Conservation (phyloP, 371 early-diverging fungal species). For the Mortierella sp. region DNA sequence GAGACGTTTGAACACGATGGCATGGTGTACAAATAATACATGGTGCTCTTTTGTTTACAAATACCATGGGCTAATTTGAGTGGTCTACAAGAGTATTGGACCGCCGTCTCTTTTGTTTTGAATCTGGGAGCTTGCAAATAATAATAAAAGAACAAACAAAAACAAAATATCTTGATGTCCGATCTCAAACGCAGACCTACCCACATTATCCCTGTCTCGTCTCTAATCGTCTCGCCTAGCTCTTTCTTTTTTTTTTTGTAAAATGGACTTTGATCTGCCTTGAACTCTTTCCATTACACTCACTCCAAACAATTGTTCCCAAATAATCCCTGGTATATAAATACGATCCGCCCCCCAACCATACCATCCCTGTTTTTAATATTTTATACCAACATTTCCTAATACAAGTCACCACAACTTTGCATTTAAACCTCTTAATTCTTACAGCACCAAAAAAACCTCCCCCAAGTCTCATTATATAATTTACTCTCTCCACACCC, state of each 20-base stretch:
- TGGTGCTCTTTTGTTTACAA: constrained; percentile 2
- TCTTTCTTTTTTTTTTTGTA: not conserved
- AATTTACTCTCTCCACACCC: not conserved
- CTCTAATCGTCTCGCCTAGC: not conserved
- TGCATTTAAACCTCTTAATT: not conserved
- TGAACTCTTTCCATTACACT: no score
- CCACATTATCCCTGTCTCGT: not conserved
- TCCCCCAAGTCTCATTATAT: not conserved
- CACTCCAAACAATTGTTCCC: not conserved
- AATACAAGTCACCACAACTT: not conserved
- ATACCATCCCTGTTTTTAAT: not conserved
- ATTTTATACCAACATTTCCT: not conserved
- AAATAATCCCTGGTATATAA: not conserved
- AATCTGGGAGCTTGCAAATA: not conserved
- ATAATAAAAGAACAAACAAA: not conserved
- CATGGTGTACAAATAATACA: not conserved
- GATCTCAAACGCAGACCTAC: not conserved
- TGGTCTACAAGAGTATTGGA: not conserved
- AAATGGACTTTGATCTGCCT: not conserved
- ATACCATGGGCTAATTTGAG: not conserved
- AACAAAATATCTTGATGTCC: not conserved
- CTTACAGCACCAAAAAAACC: not conserved
- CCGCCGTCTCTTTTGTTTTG: not conserved
- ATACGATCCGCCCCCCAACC: not conserved
- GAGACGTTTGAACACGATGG: not conserved